Percentiles rank a stretch among this genome's conserved stretches.
Evolutionary conservation across 768 basidiomycete genomes (phyloP).

Genomic region (Amanita exitialis): DNA sequence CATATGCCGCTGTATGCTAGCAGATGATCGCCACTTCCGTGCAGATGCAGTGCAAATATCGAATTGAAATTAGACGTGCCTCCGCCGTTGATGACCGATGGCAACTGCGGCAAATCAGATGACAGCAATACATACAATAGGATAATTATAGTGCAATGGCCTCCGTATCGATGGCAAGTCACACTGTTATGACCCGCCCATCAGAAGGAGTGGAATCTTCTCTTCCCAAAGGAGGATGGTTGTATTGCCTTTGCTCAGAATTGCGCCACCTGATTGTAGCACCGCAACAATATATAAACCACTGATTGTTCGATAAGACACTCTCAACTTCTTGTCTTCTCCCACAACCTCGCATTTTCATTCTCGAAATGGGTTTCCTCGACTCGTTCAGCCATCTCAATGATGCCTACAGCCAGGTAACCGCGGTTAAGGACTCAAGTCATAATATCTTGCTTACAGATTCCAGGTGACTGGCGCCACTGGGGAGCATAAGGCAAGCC

Average conservation of each 20-base stretch:
- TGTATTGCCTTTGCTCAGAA: not conserved
- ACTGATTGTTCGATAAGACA: not conserved
- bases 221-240: not conserved
- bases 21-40: too few relatives aligned
- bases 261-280: not conserved
- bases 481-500: constrained; percentile 38
- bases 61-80: too few relatives aligned
- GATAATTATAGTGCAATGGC: not conserved
- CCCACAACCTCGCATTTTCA: not conserved
- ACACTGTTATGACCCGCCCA: not conserved
- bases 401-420: not conserved
- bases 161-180: not conserved
- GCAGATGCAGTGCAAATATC: too few relatives aligned
- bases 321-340: not conserved
- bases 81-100: too few relatives aligned
- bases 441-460: not conserved
- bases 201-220: not conserved
- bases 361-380: not conserved
- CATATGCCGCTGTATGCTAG: too few relatives aligned
- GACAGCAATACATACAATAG: too few relatives aligned
- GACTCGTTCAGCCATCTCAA: not conserved
- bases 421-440: too few relatives aligned
- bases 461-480: constrained; percentile 31
- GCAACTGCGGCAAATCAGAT: too few relatives aligned
- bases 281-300: not conserved